Evolutionary conservation across 306 rosid genomes (phyloP).

Genomic region (Corylus americana): DNA sequence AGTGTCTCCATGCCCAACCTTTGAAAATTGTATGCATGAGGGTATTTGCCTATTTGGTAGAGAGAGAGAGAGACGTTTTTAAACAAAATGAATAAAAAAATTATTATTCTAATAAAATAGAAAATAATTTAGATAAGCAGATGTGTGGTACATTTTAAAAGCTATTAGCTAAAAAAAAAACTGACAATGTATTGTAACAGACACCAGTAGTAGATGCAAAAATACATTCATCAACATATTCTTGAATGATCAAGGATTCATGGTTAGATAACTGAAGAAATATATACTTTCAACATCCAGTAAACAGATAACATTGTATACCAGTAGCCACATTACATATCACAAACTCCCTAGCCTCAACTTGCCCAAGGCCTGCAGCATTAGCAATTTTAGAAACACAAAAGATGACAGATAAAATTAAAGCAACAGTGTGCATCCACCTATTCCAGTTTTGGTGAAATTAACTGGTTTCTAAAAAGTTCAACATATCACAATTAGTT

Average conservation of each 20-base stretch:
- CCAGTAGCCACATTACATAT: constrained; percentile 31
- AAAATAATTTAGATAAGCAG: too few species aligned
- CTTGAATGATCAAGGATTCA: background rate
- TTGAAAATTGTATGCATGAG: too few species aligned
- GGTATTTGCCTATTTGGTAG: too few species aligned
- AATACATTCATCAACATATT: background rate
- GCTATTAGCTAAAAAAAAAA: too few species aligned
- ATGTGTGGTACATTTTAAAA: too few species aligned
- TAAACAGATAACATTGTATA: constrained; percentile 31
- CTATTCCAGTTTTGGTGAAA: constrained; percentile 34
- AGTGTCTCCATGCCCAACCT: too few species aligned
- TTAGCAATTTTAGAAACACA: constrained; percentile 23
- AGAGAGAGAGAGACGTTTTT: too few species aligned
- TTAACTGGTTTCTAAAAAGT: constrained; percentile 23
- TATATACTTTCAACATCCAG: background rate
- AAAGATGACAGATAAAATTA: constrained; percentile 26
- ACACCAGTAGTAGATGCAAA: background rate
- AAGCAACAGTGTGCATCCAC: constrained; percentile 32
- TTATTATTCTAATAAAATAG: too few species aligned
- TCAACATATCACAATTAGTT: constrained; percentile 33
- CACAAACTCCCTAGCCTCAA: constrained; percentile 23
- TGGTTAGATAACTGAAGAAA: background rate
- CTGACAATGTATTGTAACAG: background rate
- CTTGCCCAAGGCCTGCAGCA: constrained; percentile 9
- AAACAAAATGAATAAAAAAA: too few species aligned